phyloP scores from a whole-genome alignment of 2,329 filamentous ascomycete genomes.

The Beauveria pseudobassiana region DNA sequence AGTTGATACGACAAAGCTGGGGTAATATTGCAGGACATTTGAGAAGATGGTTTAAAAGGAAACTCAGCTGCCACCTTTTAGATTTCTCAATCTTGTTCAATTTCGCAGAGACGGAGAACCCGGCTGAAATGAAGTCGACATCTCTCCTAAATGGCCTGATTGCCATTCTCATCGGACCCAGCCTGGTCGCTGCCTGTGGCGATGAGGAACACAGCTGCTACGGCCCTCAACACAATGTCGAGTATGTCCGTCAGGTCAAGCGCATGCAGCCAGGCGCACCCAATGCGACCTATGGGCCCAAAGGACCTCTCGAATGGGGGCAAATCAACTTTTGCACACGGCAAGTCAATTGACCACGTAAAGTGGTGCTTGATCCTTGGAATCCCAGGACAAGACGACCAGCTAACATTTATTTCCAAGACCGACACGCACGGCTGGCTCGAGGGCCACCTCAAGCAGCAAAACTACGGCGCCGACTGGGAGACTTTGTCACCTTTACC shows the following conservation, averaged over 20 bases:
- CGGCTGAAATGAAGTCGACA: conserved; percentile 4
- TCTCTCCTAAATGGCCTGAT: conserved; percentile 10
- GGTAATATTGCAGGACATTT: neutral
- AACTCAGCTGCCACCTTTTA: neutral
- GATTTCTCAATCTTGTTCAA: neutral
- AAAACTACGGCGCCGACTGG: conserved; percentile 59
- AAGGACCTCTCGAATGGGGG: conserved; percentile 48
- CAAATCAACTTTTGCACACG: conserved; percentile 57
- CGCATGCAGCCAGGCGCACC: conserved; percentile 40
- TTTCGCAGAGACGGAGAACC: neutral
- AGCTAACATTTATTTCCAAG: conserved; percentile 9
- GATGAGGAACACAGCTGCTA: conserved; percentile 26
- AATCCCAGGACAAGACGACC: no score
- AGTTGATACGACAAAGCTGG: neutral
- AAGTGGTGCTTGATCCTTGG: no score
- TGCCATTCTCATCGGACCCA: neutral
- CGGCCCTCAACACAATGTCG: conserved; percentile 31
- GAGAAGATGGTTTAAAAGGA: neutral
- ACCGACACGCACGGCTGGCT: conserved; percentile 57
- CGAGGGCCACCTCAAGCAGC: conserved; percentile 52
- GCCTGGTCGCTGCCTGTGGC: conserved; percentile 27
- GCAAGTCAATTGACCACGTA: conserved; percentile 16
- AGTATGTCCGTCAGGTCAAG: conserved; percentile 40
- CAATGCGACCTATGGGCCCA: conserved; percentile 35
- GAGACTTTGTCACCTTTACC: conserved; percentile 55